Conservation (phyloP, 306 rosid genomes). For the Dryas octopetala region DNA sequence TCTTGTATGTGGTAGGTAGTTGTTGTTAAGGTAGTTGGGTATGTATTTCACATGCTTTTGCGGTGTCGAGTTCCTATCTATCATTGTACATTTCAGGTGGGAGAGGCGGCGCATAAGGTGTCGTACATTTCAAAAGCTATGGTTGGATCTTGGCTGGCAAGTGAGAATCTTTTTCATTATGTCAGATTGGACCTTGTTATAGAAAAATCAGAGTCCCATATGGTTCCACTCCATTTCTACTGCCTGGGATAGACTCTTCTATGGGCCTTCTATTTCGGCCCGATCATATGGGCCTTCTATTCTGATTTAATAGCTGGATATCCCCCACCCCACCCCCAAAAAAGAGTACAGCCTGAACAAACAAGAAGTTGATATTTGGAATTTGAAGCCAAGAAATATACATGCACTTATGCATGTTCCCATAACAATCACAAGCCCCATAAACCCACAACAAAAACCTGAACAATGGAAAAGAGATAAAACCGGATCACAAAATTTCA, state of each 20-base stretch:
- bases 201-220: not conserved
- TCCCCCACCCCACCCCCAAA: no score
- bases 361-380: not conserved
- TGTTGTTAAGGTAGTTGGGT: slow-evolving; percentile 22
- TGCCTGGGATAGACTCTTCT: not conserved
- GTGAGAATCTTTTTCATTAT: no score
- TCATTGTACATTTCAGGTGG: not conserved
- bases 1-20: slow-evolving; percentile 21
- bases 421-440: slow-evolving; percentile 10
- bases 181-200: no score
- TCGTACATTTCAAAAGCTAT: not conserved
- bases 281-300: not conserved
- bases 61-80: slow-evolving; percentile 17
- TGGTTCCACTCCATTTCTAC: not conserved
- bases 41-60: slow-evolving; percentile 30
- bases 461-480: slow-evolving; percentile 18
- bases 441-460: not conserved
- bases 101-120: not conserved
- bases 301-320: no score
- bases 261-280: not conserved
- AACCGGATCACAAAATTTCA: slow-evolving; percentile 19
- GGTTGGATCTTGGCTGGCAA: not conserved
- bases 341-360: no score
- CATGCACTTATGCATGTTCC: not conserved
- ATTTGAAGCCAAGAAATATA: not conserved